Evolutionary conservation across 495 filamentous ascomycete genomes (phyloP).

Genomic region (Hapsidospora chrysogenum): DNA sequence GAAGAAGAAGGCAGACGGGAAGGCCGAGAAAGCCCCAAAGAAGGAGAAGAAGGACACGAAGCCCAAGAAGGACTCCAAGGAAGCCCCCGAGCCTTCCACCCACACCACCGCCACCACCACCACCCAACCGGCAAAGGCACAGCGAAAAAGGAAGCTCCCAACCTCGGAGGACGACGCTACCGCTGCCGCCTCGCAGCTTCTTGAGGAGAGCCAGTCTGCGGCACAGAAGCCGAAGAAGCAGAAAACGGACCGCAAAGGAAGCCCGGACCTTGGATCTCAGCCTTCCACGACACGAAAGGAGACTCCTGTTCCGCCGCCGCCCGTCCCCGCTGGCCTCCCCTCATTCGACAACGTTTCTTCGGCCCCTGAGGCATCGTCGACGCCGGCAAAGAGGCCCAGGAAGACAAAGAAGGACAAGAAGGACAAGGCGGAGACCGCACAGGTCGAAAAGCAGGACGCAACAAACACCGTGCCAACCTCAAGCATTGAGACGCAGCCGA

Average conservation of each 20-base stretch:
- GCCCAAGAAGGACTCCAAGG: not conserved
- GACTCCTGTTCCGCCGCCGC: constrained; percentile 13
- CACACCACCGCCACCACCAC: too few species aligned
- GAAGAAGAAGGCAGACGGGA: constrained; percentile 1
- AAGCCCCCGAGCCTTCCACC: not conserved
- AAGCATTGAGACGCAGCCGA: too few species aligned
- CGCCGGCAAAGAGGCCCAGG: not conserved
- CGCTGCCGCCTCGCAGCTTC: not conserved
- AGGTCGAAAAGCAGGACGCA: not conserved
- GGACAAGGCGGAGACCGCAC: not conserved
- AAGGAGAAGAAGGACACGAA: constrained; percentile 1
- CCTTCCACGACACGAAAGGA: constrained; percentile 7
- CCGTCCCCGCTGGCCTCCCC: constrained; percentile 4
- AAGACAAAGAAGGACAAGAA: constrained; percentile 1
- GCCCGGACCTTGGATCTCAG: not conserved
- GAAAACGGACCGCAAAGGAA: not conserved
- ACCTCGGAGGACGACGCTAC: not conserved
- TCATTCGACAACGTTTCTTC: not conserved
- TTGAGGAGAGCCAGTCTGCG: not conserved
- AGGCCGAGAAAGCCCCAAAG: not conserved
- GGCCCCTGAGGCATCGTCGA: not conserved
- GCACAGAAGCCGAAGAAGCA: constrained; percentile 2
- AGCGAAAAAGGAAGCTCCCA: constrained; percentile 1
- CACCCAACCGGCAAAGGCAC: not conserved
- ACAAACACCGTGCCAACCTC: too few species aligned